These are phyloP conservation scores for Ophiostoma sp. DNA, from an alignment of 2,329 filamentous ascomycete genomes.

Conservation along the genomic window DNA sequence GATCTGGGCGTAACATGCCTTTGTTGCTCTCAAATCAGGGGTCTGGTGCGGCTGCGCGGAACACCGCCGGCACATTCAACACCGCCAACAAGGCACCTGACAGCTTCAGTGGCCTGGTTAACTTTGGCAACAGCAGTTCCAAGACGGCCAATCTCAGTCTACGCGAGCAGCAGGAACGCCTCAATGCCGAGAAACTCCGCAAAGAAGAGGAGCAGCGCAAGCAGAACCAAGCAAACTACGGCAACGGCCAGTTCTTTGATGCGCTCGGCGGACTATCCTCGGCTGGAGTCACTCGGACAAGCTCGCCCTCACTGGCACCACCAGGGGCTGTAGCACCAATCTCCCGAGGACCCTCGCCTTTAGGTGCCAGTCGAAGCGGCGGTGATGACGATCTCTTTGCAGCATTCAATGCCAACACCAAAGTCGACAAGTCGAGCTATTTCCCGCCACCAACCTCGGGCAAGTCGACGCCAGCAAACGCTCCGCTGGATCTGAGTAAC, in stretches of 20 bases:
- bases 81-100: conserved; percentile 52
- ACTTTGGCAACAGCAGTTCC: conserved; percentile 51
- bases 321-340: conserved; percentile 22
- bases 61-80: conserved; percentile 27
- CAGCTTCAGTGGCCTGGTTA: conserved; percentile 73
- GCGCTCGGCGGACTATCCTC: conserved; percentile 51
- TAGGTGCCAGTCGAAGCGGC: conserved; percentile 30
- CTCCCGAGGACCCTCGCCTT: conserved; percentile 28
- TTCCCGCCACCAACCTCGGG: conserved; percentile 50
- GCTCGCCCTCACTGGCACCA: conserved; percentile 40
- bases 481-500: conserved; percentile 47
- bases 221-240: conserved; percentile 71
- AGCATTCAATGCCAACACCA: conserved; percentile 60
- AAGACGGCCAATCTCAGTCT: conserved; percentile 66
- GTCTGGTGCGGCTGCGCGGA: conserved; percentile 40
- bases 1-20: conserved; percentile 53
- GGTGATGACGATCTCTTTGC: conserved; percentile 60
- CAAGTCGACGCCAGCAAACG: conserved; percentile 42
- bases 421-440: conserved; percentile 61
- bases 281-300: conserved; percentile 44
- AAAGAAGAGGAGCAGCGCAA: conserved; percentile 70
- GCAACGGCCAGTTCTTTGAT: conserved; percentile 71
- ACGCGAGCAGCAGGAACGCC: conserved; percentile 67
- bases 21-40: conserved; percentile 49
- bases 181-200: conserved; percentile 59